Base-by-base conservation (phyloP, 495 filamentous ascomycete species). In the Aspergillus mulundensis region DNA sequence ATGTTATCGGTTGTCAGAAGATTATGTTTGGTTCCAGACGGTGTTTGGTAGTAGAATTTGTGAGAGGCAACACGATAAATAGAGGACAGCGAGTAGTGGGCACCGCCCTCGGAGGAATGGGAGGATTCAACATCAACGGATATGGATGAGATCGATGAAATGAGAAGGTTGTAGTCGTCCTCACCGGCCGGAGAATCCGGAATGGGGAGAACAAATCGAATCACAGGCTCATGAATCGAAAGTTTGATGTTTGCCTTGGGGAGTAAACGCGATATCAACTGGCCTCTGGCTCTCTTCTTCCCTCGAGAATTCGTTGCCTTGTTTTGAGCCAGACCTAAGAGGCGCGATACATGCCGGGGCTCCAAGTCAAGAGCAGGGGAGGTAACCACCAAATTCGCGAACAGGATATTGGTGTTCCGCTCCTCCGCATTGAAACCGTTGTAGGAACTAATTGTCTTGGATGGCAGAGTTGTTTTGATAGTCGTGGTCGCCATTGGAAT, bases 401-500 rank as follows among this genome's bases (percentile, higher is more conserved):
- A 97, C 0, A 99, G 79, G 30, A 99, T 91, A 66, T 99, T 99
- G 15, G 89, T 87, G 62, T 99, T 99, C 40, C 91, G 83, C 63
- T 97, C 90, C 62, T 87, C 86, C 2, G 86, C 84, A 58, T 88
- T 87, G 54, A 80, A 82, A 20, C 87, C 85, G 51, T 87, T 83
- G 15, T 84, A 84, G 20, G 89, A 81, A 68, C 90, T 87, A 12
- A 99, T 86, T 0, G 89, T 95, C 68, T 97, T 97, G 0, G 94
- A 95, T 0, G 95, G 95, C 6, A 99, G 71, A 5, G 94, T 99
- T 0, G 94, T 97, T 58, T 90, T 90, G 28, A 96, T 84, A 0
- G 94, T 99, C 19, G 91, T 95, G 5, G 94, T 99, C 23, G 93
- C 89, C 95, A 99, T 99, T 0, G 94, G 94, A 25, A 99, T 84